Base-by-base conservation (phyloP, 2,329 filamentous ascomycete genomes). In the Ascochyta clinopodiicola region DNA sequence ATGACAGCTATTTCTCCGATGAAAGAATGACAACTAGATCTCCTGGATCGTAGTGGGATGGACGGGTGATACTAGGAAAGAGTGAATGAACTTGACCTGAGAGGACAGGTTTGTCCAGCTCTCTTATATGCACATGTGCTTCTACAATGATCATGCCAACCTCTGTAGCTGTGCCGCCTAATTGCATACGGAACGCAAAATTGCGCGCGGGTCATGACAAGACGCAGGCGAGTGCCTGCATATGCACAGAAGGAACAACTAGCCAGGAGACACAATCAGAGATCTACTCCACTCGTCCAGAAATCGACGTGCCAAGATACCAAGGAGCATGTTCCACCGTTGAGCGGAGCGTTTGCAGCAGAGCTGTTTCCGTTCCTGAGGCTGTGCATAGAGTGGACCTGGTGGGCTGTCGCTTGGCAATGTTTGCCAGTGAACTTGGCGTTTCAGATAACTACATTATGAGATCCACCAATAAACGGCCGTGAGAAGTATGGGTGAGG, bases 391-490 rank as follows among this genome's bases (percentile, higher is more conserved):
- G 75, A 1, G 62, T 69, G 44, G 68, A 79, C 2, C 43, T 59
- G 63, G 77, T 67, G 24, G 44, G 51, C 66, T 77, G 79, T 21
- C 34, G 32, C 51, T 54, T 54, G 51, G 51, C 51, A 44, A 44
- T 44, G 43, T 37, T 37, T 40, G 36, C 43, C 31, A 29, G 29
- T 22, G 5, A 42, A 43, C 50, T 53, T 53, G 50, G 50, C 50
- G 50, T 53, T 53, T 53, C 50, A 53, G 24, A 38, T 35, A 44
- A 9, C n/a, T 40, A 19, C 2, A 2, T 24, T 31, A 3, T 31
- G 17, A 50, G 31, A 44, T 37, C 47, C 47, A 44, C 39, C 38
- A 50, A 44, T 44, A 3, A 35, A 25, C 17, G n/a, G 3, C 21
- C 19, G 27, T n/a, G 21, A 21, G 21, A 17, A 6, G 5, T 15